Evolutionary conservation across 345 rosid genomes (phyloP), one percentile per base, ranked within the genome.

Genomic region (Reutealis trisperma): DNA sequence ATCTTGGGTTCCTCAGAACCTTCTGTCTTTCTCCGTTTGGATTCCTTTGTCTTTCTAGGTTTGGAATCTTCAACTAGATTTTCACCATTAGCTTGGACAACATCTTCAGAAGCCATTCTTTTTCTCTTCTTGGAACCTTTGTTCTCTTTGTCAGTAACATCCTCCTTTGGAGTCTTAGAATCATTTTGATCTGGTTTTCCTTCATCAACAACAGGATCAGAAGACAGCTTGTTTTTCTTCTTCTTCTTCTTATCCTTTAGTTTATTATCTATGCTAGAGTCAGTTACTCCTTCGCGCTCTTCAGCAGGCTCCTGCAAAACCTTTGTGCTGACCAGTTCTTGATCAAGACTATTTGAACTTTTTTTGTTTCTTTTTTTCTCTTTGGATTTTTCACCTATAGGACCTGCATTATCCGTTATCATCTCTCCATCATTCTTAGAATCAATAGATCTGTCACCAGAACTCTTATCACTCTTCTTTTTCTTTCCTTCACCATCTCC

Each of bases 71-170:
- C 93, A 66, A 65, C 76, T 72, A 47, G 83, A 15, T 75, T 84
- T 65, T 73, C 58, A 42, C 79, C 78, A 71, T 59, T 75, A 61
- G 78, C 67, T 73, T 73, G 72, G 81, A 76, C 41, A 74, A 78
- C 79, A 54, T 74, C 75, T 79, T 87, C 86, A 67, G 92, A 84
- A 74, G 80, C 89, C 45, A 71, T 55, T 81, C 92, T 86, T 85
- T 94, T 94, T 79, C 97, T 87, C 83, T 94, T 94, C 87, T 90
- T 93, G 73, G 92, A 85, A 80, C 47, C 74, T 71, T 85, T 87
- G 67, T 61, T 44, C 60, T 78, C 82, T 71, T 79, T 84, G 25
- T 70, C 74, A 63, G 49, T 58, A 14, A 47, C 37, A 54, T 84
- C 83, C 59, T 71, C 83, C 49, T 77, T 61, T 0, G 70, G 70